These are phyloP conservation scores for Puccinia coronata DNA, from an alignment of 1,284 basidiomycete genomes.

Conservation along the genomic window DNA sequence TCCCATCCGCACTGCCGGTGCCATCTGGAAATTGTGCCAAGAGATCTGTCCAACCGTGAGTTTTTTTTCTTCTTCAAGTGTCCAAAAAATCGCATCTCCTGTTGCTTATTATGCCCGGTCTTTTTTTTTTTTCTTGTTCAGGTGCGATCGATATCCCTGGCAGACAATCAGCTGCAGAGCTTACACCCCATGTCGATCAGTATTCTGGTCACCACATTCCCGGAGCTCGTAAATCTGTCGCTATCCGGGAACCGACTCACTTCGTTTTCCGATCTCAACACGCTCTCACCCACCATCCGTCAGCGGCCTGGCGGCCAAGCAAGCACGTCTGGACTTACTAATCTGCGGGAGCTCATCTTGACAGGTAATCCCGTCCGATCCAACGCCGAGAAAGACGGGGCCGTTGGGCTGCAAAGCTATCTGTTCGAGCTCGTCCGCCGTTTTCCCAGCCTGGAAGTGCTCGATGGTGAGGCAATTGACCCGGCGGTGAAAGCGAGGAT, in stretches of 20 bases:
- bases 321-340: conserved; percentile 59
- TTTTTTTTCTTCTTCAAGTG: conserved; percentile 64
- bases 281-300: conserved; percentile 38
- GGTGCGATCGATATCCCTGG: conserved; percentile 41
- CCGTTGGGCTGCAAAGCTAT: conserved; percentile 65
- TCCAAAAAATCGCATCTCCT: conserved; percentile 60
- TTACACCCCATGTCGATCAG: conserved; percentile 44
- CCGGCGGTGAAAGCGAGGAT: conserved; percentile 28
- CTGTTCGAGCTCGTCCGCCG: conserved; percentile 4
- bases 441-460: conserved; percentile 37
- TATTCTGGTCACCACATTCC: conserved; percentile 58
- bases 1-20: conserved; percentile 69
- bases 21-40: conserved; percentile 79
- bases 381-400: conserved; percentile 65
- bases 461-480: conserved; percentile 43
- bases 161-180: conserved; percentile 32
- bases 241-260: conserved; percentile 36
- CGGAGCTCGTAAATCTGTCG: conserved; percentile 62
- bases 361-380: conserved; percentile 77
- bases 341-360: conserved; percentile 74
- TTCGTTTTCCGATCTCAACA: conserved; percentile 40
- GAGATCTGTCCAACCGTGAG: conserved; percentile 67
- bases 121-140: conserved; percentile 60
- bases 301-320: not conserved
- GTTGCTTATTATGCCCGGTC: conserved; percentile 64